phyloP scores from a whole-genome alignment of 1,284 basidiomycete genomes.

The Ganoderma lucidum region DNA sequence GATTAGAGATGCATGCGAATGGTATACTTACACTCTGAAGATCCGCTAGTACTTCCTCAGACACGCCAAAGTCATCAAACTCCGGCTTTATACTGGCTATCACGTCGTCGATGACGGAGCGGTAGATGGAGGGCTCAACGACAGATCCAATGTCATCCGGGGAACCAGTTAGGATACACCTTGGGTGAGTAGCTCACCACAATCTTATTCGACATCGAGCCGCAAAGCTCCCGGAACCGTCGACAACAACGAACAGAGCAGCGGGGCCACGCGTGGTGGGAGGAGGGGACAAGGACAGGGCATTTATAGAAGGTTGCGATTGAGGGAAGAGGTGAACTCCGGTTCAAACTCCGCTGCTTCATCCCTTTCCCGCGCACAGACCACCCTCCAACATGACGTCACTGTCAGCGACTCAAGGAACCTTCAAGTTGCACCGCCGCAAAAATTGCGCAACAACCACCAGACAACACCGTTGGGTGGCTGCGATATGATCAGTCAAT shows the following conservation, averaged over 20 bases:
- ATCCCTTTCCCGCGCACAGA: conserved; percentile 57
- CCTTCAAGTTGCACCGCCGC: no score
- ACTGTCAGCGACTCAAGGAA: not conserved
- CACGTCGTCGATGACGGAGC: conserved; percentile 96
- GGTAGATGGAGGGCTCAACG: conserved; percentile 90
- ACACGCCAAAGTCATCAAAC: conserved; percentile 97
- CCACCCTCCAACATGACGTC: conserved; percentile 37
- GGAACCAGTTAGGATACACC: conserved; percentile 61
- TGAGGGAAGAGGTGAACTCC: conserved; percentile 50
- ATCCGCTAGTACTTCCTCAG: conserved; percentile 90
- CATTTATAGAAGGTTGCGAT: conserved; percentile 60
- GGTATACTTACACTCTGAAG: conserved; percentile 82
- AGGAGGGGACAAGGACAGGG: conserved; percentile 43
- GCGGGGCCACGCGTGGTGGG: conserved; percentile 46
- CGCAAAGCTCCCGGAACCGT: conserved; percentile 41
- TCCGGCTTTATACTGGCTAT: conserved; percentile 89
- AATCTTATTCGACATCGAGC: conserved; percentile 86
- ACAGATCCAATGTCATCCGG: conserved; percentile 62
- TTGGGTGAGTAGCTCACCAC: conserved; percentile 84
- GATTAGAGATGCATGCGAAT: conserved; percentile 19
- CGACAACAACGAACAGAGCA: conserved; percentile 44
- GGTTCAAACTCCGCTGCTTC: conserved; percentile 44
- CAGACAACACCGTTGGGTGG: no score
- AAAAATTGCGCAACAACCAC: no score
- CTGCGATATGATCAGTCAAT: not conserved